A percentile compares a stretch with the other conserved stretches of the same genome.
These are phyloP conservation scores for Glomus cerebriforme DNA, from an alignment of 192 early-diverging fungal genomes.

Conservation along the genomic window DNA sequence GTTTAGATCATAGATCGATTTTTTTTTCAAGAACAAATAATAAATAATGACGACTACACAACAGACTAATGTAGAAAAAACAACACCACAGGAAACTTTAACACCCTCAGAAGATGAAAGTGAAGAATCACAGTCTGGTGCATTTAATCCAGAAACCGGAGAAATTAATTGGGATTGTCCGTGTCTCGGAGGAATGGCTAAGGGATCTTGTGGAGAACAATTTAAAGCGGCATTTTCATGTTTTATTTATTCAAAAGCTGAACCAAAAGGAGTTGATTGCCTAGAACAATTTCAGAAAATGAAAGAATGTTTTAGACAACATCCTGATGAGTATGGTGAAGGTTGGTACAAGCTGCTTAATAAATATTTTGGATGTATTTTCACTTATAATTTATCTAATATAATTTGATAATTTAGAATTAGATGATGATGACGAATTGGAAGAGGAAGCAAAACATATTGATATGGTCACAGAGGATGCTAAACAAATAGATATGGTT, in stretches of 20 bases:
- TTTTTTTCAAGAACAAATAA: background rate
- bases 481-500: background rate
- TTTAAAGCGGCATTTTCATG: constrained; percentile 98
- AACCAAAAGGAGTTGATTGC: constrained; percentile 98
- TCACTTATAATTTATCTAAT: background rate
- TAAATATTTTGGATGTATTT: background rate
- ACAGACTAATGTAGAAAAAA: background rate
- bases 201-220: constrained; percentile 93
- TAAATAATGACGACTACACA: background rate
- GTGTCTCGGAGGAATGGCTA: constrained; percentile 92
- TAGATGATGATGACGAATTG: background rate
- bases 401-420: background rate
- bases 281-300: constrained; percentile 90
- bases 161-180: constrained; percentile 98
- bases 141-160: constrained; percentile 76
- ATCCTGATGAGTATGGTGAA: constrained; percentile 89
- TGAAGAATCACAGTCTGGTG: constrained; percentile 49
- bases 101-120: background rate
- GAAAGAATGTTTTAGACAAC: constrained; percentile 88
- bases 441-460: background rate
- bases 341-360: constrained; percentile 41
- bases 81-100: background rate
- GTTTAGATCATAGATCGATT: background rate
- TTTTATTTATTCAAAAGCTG: constrained; percentile 90
- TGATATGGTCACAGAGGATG: background rate